Base-by-base conservation (phyloP, 2,329 filamentous ascomycete species). In the Aspergillus sp. region DNA sequence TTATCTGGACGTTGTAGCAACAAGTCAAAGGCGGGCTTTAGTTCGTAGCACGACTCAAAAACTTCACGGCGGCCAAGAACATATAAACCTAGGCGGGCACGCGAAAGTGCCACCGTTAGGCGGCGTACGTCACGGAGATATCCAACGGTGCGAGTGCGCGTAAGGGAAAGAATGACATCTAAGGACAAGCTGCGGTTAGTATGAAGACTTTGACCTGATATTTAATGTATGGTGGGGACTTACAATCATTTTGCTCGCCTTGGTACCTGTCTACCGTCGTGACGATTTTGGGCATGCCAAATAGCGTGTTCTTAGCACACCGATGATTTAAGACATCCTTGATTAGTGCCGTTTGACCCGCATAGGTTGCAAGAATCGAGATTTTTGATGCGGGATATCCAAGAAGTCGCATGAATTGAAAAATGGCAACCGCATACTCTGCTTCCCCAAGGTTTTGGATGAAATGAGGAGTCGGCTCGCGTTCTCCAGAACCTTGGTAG, bases 251-350 rank as follows among this genome's bases (percentile, higher is more conserved):
- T 77, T 99, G 95, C 80, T 99, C 95, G 73, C 95, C 96, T 79
- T 99, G 95, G 70, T 98, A 99, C 74, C 96, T 97, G 79, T 99
- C 95, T 62, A 99, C 93, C 5, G 96, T 99, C 3, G 91, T 93
- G 27, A 99, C 91, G 53, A 90, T 88, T 74, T 88, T 90, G 17
- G 95, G 95, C 74, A 96, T 79, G 8, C 93, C 93, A 76, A 99
- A 99, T 19, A 98, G 79, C 2, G 87, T 79, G 67, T 92, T 96
- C 66, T 85, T 89, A 39, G 87, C 88, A 74, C 95, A 99, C 58
- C 95, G 84, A 70, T 96, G 90, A 14, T 79, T 80, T 52, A 99
- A 77, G 3, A 99, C 91, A 73, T 99, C 93, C 66, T 84, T 88
- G 60, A 99, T 90, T 66, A 99, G 80, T 33, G 93, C 91, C 58